phyloP scores from a whole-genome alignment of 805 yeast genomes.

The Metschnikowia kunwiensis region DNA sequence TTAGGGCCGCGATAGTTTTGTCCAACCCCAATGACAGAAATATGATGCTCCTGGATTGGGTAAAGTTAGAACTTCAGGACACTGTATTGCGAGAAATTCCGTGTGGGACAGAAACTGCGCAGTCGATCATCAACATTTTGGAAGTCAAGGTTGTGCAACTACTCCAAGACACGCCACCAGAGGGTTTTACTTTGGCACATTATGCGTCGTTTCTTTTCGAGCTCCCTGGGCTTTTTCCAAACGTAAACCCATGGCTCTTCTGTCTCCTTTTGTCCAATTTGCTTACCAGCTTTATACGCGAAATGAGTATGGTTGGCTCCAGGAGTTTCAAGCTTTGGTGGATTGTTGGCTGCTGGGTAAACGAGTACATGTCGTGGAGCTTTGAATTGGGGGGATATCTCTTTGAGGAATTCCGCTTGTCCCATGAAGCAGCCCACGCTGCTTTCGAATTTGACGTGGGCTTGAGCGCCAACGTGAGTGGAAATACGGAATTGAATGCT shows the following conservation, averaged over 20 bases:
- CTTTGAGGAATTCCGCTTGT: constrained; percentile 25
- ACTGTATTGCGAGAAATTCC: constrained; percentile 51
- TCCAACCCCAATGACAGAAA: constrained; percentile 41
- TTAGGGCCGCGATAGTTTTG: constrained; percentile 47
- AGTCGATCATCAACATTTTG: constrained; percentile 32
- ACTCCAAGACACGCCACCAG: constrained; percentile 16
- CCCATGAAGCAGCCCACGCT: constrained; percentile 2
- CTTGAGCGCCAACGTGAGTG: constrained; percentile 3
- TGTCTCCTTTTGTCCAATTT: constrained; percentile 51
- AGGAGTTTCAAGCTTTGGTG: constrained; percentile 72
- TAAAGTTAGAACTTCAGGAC: constrained; percentile 44
- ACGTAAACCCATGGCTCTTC: constrained; percentile 54
- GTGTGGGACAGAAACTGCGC: constrained; percentile 37
- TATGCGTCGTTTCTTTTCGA: constrained; percentile 30
- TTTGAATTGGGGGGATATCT: constrained; percentile 61
- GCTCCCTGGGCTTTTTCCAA: constrained; percentile 47
- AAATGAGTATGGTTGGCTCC: constrained; percentile 56
- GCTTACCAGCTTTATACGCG: constrained; percentile 58
- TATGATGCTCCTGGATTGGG: constrained; percentile 60
- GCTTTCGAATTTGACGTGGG: constrained; percentile 6
- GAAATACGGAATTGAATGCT: constrained; percentile 2
- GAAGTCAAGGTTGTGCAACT: constrained; percentile 33
- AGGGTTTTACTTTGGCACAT: constrained; percentile 23
- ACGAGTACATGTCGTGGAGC: constrained; percentile 66
- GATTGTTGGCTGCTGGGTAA: constrained; percentile 72